Base-by-base conservation (phyloP, 1,284 basidiomycete species). In the Gomphus sp. region DNA sequence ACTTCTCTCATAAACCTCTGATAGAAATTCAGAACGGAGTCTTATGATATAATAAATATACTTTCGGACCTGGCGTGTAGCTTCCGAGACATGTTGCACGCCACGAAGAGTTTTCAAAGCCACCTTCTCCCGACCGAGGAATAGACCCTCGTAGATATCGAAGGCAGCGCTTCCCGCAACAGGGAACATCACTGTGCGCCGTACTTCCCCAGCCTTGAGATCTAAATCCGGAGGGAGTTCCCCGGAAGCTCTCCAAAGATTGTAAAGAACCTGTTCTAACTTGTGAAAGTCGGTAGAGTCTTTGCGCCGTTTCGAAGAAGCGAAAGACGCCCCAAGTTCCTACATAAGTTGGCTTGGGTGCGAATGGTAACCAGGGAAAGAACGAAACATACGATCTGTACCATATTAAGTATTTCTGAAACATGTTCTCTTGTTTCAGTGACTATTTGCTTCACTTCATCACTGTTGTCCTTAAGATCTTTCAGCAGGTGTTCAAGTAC, bases 21-120 rank as follows among this genome's bases (percentile, higher is more conserved):
- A 0, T 55, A 45, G 33, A 18, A 53, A 45, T 56, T 34, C 39
- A 45, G 44, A 45, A 22, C 28, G 18, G 51, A 8, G 53, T 34
- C 16, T 25, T 33, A 41, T 45, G 12, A 54, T 5, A 25, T 9
- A n/a, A 50, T 5, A 4, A 25, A 18, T 18, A 28, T 22, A 18
- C 33, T 41, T 22, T 22, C 43, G 22, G 31, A 59, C 58, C 34
- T 55, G 47, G 2, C 12, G 37, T 31, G 58, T 53, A 3, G 55
- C 44, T 16, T 52, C 52, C 8, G 58, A 54, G 33, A 59, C 51
- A 22, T 22, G 22, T 16, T 54, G 14, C 9, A 58, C 52, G 12
- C 79, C 74, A 39, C 80, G 75, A 39, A 82, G 68, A 12, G 76
- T 74, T 64, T 82, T 82, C 65, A 82, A 77, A 2, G 78, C 77